phyloP scores from a whole-genome alignment of 768 basidiomycete genomes.

The Hydnomerulius pinastri region DNA sequence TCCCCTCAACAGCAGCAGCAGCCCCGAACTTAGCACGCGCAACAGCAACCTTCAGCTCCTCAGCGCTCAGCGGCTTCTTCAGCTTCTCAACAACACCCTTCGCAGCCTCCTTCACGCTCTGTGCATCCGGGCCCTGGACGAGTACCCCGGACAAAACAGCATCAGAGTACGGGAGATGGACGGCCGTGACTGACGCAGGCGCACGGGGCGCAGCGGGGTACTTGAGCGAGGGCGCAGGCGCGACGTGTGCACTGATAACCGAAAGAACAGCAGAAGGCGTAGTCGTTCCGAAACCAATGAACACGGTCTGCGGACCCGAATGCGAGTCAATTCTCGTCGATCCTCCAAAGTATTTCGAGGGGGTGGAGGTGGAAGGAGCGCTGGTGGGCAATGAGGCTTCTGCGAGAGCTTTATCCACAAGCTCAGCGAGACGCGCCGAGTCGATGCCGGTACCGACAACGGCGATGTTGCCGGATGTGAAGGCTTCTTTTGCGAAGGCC shows the following conservation, averaged over 20 bases:
- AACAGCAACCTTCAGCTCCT: conserved; percentile 78
- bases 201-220: conserved; percentile 71
- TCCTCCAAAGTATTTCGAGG: conserved; percentile 75
- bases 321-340: conserved; percentile 74
- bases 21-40: conserved; percentile 88
- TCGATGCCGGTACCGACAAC: conserved; percentile 88
- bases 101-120: conserved; percentile 66
- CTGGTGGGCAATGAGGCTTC: conserved; percentile 33
- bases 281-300: conserved; percentile 86
- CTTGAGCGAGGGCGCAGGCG: conserved; percentile 79
- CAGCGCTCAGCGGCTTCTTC: conserved; percentile 56
- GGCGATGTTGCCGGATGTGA: conserved; percentile 78
- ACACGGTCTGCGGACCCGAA: conserved; percentile 69
- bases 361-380: conserved; percentile 27
- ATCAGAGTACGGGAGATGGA: conserved; percentile 90
- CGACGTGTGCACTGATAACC: conserved; percentile 78
- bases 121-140: conserved; percentile 66
- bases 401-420: conserved; percentile 71
- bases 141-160: conserved; percentile 85
- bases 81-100: conserved; percentile 70
- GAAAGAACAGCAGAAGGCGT: conserved; percentile 71
- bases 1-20: conserved; percentile 66
- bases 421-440: conserved; percentile 62
- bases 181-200: conserved; percentile 65
- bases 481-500: conserved; percentile 69